Conservation (phyloP, 768 basidiomycete species). For the Heimioporus sp. region DNA sequence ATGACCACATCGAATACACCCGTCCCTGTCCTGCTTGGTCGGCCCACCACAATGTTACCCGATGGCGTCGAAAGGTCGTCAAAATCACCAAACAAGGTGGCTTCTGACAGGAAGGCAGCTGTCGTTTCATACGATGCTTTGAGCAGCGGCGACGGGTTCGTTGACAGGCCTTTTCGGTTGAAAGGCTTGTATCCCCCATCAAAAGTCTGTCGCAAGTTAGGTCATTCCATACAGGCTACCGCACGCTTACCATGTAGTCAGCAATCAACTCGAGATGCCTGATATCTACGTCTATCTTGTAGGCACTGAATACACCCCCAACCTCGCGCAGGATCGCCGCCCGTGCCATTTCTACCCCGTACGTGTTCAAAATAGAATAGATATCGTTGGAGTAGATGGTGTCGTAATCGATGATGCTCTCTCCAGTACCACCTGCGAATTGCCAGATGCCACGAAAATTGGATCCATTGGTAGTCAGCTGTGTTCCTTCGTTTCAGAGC, state of each 20-base stretch:
- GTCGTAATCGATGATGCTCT: constrained; percentile 70
- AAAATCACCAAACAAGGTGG: constrained; percentile 92
- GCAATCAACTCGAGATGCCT: constrained; percentile 96
- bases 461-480: constrained; percentile 90
- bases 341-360: constrained; percentile 97
- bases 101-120: constrained; percentile 88
- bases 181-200: constrained; percentile 98
- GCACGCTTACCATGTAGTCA: constrained; percentile 89
- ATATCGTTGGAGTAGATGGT: constrained; percentile 94
- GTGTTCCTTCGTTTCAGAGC: constrained; percentile 3
- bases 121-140: constrained; percentile 99
- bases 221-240: neutral
- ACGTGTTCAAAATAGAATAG: constrained; percentile 84
- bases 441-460: constrained; percentile 91
- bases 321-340: constrained; percentile 89
- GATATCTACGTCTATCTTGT: constrained; percentile 93
- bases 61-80: constrained; percentile 90
- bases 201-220: constrained; percentile 67
- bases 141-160: constrained; percentile 91
- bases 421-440: constrained; percentile 51
- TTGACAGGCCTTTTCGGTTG: constrained; percentile 92
- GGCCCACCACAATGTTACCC: constrained; percentile 87
- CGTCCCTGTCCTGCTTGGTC: constrained; percentile 88
- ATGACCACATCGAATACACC: constrained; percentile 89
- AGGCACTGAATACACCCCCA: constrained; percentile 87